Conservation (phyloP, 2,329 filamentous ascomycete species). For the Paecilomyces sp. region DNA sequence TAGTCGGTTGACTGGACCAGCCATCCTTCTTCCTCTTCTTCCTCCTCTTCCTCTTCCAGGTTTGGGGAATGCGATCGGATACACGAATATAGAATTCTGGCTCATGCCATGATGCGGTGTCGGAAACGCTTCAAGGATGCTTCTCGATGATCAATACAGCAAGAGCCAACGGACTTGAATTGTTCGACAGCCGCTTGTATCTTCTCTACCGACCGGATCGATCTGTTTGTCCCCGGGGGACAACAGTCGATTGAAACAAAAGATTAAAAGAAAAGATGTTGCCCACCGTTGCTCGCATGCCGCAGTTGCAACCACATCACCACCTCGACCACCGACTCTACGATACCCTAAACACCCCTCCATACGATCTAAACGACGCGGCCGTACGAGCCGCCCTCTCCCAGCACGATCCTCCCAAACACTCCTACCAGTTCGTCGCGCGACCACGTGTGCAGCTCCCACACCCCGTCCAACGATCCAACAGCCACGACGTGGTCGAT, state of each 20-base stretch:
- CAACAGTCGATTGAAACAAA: conserved; percentile 8
- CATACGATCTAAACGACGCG: conserved; percentile 23
- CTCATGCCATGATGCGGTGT: conserved; percentile 35
- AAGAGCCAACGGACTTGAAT: conserved; percentile 16
- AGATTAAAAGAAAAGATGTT: conserved; percentile 33
- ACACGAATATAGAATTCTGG: not conserved
- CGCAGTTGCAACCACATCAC: conserved; percentile 36
- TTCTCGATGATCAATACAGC: conserved; percentile 25
- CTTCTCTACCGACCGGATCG: not conserved
- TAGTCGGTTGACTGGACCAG: not conserved
- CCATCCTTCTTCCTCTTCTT: not conserved
- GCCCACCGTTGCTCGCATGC: conserved; percentile 40
- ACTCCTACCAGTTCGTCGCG: conserved; percentile 19
- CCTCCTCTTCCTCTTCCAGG: not conserved
- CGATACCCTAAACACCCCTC: conserved; percentile 21
- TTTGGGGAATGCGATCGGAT: not conserved
- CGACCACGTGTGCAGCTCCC: conserved; percentile 30
- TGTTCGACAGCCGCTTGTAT: conserved; percentile 1
- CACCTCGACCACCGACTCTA: conserved; percentile 24
- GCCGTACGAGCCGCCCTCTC: conserved; percentile 14
- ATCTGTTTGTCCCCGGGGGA: conserved; percentile 5
- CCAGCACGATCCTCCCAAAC: conserved; percentile 19
- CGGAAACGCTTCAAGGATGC: conserved; percentile 38
- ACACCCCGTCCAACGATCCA: conserved; percentile 32
- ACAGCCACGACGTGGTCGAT: conserved; percentile 18